Evolutionary conservation across 257 asterid species (phyloP).

Genomic region (Solanum bukasovii): DNA sequence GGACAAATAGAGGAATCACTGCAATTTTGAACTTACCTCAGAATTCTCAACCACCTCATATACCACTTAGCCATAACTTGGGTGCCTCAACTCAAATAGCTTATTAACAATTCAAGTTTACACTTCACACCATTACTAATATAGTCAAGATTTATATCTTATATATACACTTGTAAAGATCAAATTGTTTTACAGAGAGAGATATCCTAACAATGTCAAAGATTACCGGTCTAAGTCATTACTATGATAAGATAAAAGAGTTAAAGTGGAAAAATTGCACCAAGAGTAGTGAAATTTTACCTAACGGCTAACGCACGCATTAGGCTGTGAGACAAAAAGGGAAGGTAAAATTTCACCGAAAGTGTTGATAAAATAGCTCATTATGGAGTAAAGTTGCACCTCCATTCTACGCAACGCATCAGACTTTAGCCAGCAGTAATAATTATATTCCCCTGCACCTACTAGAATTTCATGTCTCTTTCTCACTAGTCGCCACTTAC

Average conservation of each 20-base stretch:
- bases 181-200: background rate
- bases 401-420: background rate
- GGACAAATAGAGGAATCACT: too few species aligned
- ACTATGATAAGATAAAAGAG: background rate
- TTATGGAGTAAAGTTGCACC: background rate
- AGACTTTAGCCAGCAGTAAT: background rate
- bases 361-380: background rate
- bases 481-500: background rate
- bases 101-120: background rate
- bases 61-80: too few species aligned
- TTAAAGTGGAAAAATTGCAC: background rate
- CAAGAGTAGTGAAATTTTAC: background rate
- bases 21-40: too few species aligned
- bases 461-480: background rate
- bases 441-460: background rate
- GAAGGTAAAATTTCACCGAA: background rate
- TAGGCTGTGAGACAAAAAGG: background rate
- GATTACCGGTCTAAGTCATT: background rate
- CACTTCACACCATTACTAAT: background rate
- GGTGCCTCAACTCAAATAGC: background rate
- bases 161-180: background rate
- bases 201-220: background rate
- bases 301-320: background rate
- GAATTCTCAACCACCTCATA: too few species aligned
- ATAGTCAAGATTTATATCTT: background rate